Percentiles rank a stretch among this genome's conserved stretches.
These are phyloP conservation scores for Scopulariopsis brevicaulis DNA, from an alignment of 2,329 filamentous ascomycete species.

Conservation along the genomic window DNA sequence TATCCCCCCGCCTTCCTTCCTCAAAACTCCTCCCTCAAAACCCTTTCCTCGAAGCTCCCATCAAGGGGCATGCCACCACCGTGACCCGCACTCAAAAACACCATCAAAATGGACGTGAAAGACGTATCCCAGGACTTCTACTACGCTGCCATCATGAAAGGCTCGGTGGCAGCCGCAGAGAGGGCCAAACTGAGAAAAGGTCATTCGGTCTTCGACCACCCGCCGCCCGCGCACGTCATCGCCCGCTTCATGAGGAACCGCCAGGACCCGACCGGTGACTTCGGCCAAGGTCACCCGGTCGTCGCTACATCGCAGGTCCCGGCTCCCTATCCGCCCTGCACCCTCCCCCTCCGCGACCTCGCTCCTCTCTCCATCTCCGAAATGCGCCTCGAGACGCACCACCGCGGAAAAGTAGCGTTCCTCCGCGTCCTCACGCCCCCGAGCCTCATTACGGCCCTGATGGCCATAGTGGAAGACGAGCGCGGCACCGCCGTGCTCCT, in stretches of 20 bases:
- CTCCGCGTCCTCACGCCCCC: conserved; percentile 12
- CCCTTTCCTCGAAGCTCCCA: too few relatives aligned
- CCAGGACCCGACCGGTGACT: background rate
- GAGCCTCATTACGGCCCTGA: conserved; percentile 8
- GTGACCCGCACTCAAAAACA: background rate
- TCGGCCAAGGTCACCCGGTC: background rate
- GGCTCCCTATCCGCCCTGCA: conserved; percentile 13
- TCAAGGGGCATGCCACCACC: background rate
- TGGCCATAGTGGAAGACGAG: conserved; percentile 26
- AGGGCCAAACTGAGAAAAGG: background rate
- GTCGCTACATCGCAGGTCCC: background rate
- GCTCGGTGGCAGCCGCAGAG: background rate
- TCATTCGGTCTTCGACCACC: background rate
- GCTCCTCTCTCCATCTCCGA: conserved; percentile 12
- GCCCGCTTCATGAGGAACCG: background rate
- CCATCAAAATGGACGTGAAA: background rate
- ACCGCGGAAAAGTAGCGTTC: conserved; percentile 11
- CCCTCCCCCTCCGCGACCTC: conserved; percentile 9
- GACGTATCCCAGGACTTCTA: background rate
- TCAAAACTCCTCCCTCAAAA: too few relatives aligned
- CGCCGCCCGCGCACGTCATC: background rate
- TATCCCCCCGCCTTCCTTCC: too few relatives aligned
- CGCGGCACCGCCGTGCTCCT: conserved; percentile 19
- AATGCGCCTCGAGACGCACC: conserved; percentile 18
- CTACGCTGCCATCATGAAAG: background rate